Evolutionary conservation across 2,329 filamentous ascomycete genomes (phyloP).

Genomic region (Pseudogymnoascus verrucosus): DNA sequence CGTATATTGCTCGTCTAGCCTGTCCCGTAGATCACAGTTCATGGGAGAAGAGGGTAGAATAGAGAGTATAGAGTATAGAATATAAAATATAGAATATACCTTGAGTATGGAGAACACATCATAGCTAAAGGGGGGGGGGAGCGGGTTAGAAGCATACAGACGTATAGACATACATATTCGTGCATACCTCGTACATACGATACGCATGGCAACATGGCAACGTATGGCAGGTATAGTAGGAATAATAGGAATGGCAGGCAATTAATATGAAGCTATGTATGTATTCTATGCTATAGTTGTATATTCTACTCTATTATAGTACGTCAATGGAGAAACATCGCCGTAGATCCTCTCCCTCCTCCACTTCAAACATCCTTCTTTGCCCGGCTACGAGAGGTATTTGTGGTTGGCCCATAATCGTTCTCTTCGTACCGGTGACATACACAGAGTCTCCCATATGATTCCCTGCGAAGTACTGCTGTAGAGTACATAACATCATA

Average conservation of each 20-base stretch:
- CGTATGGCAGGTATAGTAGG: not conserved
- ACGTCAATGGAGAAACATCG: conserved; percentile 6
- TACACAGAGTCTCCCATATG: not conserved
- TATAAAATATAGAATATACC: not conserved
- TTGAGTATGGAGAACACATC: not conserved
- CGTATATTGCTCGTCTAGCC: not conserved
- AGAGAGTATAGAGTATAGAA: not conserved
- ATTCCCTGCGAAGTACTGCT: not conserved
- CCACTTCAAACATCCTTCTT: not conserved
- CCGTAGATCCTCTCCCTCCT: not conserved
- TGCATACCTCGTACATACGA: not conserved
- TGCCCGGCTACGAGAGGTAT: not conserved
- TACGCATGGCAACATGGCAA: conserved; percentile 1
- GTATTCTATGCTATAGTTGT: not conserved
- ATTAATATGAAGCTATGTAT: not conserved
- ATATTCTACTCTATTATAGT: not conserved
- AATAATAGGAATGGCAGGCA: not conserved
- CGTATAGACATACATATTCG: not conserved
- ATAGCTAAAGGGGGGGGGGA: not conserved
- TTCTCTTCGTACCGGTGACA: not conserved
- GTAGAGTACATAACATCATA: not conserved
- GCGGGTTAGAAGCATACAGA: not conserved
- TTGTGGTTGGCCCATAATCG: not conserved
- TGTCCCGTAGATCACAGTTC: not conserved
- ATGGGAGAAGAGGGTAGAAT: not conserved